Conservation (phyloP, 2,329 filamentous ascomycete genomes). For the Clonostachys sp. region DNA sequence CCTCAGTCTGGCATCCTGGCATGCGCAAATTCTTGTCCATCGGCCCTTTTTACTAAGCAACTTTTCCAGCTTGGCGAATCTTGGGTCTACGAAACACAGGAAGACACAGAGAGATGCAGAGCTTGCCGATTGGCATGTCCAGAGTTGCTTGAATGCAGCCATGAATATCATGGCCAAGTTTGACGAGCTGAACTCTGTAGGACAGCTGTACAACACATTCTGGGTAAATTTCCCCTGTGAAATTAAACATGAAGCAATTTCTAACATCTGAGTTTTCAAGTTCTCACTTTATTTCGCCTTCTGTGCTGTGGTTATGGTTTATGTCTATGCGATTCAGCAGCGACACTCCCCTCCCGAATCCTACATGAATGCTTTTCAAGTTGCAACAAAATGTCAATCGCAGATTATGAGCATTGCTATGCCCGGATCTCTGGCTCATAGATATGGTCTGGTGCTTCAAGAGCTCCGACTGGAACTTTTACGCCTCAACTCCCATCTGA, state of each 20-base stretch:
- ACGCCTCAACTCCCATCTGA: slow-evolving; percentile 11
- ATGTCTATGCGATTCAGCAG: slow-evolving; percentile 35
- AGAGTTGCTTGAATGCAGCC: slow-evolving; percentile 28
- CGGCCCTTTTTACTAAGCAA: slow-evolving; percentile 28
- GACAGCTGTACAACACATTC: slow-evolving; percentile 30
- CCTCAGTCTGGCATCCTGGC: slow-evolving; percentile 33
- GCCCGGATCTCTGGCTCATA: slow-evolving; percentile 27
- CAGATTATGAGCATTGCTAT: slow-evolving; percentile 29
- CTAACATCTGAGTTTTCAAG: slow-evolving; percentile 6
- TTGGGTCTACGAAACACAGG: slow-evolving; percentile 3
- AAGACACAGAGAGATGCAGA: slow-evolving; percentile 12
- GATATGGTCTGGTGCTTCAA: slow-evolving; percentile 35
- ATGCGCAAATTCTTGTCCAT: slow-evolving; percentile 31
- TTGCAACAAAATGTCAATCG: slow-evolving; percentile 30
- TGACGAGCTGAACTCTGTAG: slow-evolving; percentile 24
- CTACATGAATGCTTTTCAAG: slow-evolving; percentile 23
- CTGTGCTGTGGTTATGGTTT: slow-evolving; percentile 35
- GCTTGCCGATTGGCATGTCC: slow-evolving; percentile 10
- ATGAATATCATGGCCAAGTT: slow-evolving; percentile 29
- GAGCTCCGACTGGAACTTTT: slow-evolving; percentile 19
- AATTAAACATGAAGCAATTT: neutral
- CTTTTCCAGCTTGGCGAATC: slow-evolving; percentile 14
- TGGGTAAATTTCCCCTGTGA: slow-evolving; percentile 21
- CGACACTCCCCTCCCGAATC: slow-evolving; percentile 14
- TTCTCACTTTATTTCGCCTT: slow-evolving; percentile 37